Percentiles rank a stretch among this genome's conserved stretches.
phyloP scores from a whole-genome alignment of 2,329 filamentous ascomycete genomes.

The Fragosphaeria purpurea region DNA sequence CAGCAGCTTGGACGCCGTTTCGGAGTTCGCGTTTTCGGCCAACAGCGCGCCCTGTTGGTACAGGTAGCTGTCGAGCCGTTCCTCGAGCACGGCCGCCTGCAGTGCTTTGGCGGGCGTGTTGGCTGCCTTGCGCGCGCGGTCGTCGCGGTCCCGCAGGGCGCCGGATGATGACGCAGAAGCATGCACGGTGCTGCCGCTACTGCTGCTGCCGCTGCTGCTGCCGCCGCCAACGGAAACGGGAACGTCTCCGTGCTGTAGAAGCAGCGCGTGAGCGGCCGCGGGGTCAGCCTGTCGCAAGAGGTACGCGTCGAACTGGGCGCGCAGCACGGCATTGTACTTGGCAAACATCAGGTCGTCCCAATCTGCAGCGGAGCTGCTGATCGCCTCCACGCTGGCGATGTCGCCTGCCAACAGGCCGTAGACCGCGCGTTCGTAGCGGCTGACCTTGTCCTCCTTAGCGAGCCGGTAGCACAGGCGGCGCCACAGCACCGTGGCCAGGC shows the following conservation, averaged over 20 bases:
- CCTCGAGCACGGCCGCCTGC: slow-evolving; percentile 64
- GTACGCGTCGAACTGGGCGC: slow-evolving; percentile 16
- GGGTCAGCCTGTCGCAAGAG: slow-evolving; percentile 12
- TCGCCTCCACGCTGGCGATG: slow-evolving; percentile 57
- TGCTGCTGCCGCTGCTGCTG: too few relatives aligned
- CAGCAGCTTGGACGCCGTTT: slow-evolving; percentile 31
- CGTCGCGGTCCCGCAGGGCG: slow-evolving; percentile 5
- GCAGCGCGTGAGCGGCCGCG: slow-evolving; percentile 10
- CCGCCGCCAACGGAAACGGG: neutral
- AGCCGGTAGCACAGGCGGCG: slow-evolving; percentile 65
- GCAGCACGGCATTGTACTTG: slow-evolving; percentile 16
- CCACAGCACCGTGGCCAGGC: slow-evolving; percentile 53
- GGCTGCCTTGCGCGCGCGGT: slow-evolving; percentile 23
- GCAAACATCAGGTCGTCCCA: slow-evolving; percentile 28
- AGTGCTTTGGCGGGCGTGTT: slow-evolving; percentile 61
- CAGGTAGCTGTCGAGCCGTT: slow-evolving; percentile 47
- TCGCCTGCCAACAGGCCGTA: slow-evolving; percentile 88
- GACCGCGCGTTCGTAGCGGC: slow-evolving; percentile 77
- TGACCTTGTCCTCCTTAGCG: slow-evolving; percentile 58
- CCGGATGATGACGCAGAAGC: neutral
- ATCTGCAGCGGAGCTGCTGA: slow-evolving; percentile 32
- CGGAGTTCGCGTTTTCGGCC: slow-evolving; percentile 33
- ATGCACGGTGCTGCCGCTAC: too few relatives aligned
- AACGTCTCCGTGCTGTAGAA: slow-evolving; percentile 12
- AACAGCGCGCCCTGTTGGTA: slow-evolving; percentile 48